Base-by-base conservation (phyloP, 2,329 filamentous ascomycete species). In the Xylaria sp. region DNA sequence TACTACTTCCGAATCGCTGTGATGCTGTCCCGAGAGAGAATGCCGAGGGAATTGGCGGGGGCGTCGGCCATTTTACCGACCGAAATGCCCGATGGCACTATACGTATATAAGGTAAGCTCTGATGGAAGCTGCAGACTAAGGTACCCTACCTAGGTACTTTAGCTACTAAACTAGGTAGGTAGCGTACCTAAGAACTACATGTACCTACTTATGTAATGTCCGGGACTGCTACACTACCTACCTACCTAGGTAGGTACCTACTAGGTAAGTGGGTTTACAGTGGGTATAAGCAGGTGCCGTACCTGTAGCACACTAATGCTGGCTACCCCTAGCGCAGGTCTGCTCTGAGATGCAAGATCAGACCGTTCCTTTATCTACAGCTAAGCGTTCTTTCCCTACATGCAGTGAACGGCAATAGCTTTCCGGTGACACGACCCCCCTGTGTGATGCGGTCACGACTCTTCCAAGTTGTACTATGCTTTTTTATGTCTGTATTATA, bases 51-150 rank as follows among this genome's bases (percentile, higher is more conserved):
- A 21, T 55, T 50, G 57, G 57, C 23, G 53, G 40, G 60, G 48
- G 55, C 54, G 23, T 71, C 69, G 69, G 66, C 5, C 63, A 16
- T 69, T 69, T 69, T 51, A 23, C n/a, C 16, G 16, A 3, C n/a
- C 9, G 18, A 63, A 66, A 66, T 57, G 59, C 53, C 67, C 63
- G 66, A 66, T 44, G 44, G 18, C 9, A 8, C n/a, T n/a, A n/a
- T n/a, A n/a, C n/a, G n/a, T n/a, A n/a, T n/a, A n/a, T n/a, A n/a
- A n/a, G n/a, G n/a, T n/a, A n/a, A n/a, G n/a, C n/a, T n/a, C n/a
- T n/a, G n/a, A n/a, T n/a, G n/a, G n/a, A n/a, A n/a, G n/a, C n/a
- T n/a, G n/a, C n/a, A n/a, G n/a, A n/a, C n/a, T n/a, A n/a, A n/a
- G n/a, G n/a, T n/a, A n/a, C n/a, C n/a, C n/a, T 37, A 5, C 32